Evolutionary conservation across 1,139 yeast genomes (phyloP).

Genomic region (Wickerhamomyces sp.): DNA sequence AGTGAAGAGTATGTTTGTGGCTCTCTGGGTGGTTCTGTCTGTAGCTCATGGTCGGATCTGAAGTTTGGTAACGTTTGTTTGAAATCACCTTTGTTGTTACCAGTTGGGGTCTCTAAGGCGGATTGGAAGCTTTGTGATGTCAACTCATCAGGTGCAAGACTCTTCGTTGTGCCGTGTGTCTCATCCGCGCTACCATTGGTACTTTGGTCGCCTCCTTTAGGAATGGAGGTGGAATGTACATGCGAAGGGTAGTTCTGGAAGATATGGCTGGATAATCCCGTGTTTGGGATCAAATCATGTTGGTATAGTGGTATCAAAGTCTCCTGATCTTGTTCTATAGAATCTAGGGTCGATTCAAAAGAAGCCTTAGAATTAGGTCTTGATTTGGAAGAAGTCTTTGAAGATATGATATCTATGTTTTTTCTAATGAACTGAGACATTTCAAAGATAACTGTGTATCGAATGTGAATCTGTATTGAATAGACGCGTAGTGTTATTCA

Average conservation of each 20-base stretch:
- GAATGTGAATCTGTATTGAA: no score
- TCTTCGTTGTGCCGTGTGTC: background rate
- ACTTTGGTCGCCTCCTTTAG: background rate
- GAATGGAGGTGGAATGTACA: background rate
- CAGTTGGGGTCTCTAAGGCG: constrained; percentile 8
- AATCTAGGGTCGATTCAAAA: background rate
- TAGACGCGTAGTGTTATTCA: no score
- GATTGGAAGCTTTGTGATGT: constrained; percentile 5
- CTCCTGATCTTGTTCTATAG: background rate
- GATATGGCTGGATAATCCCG: background rate
- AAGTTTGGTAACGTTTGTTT: background rate
- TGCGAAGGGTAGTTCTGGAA: constrained; percentile 1
- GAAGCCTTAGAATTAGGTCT: constrained; percentile 1
- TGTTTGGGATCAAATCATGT: background rate
- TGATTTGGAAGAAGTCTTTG: constrained; percentile 3
- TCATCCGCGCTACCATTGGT: background rate
- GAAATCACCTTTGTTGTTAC: background rate
- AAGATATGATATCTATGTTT: constrained; percentile 16
- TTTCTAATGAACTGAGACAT: constrained; percentile 18
- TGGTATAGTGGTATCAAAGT: background rate
- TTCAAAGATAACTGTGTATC: no score
- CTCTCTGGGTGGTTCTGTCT: constrained; percentile 3
- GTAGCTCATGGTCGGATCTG: constrained; percentile 5
- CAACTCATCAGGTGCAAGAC: background rate
- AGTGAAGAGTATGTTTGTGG: constrained; percentile 4